Evolutionary conservation across 2,329 filamentous ascomycete species (phyloP).

Genomic region (Sarocladium kiliense): DNA sequence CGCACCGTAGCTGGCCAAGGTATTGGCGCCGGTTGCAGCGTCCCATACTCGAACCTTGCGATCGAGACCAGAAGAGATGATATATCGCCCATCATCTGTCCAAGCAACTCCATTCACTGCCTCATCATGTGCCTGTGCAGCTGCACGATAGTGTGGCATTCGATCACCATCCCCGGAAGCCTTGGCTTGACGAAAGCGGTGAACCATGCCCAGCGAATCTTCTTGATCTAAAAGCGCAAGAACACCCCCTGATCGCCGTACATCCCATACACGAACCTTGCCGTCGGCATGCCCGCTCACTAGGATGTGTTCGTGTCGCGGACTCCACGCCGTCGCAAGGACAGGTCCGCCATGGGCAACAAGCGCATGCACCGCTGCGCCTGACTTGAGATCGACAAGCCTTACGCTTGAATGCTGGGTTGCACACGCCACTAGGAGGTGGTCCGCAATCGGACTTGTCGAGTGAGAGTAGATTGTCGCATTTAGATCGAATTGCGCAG

Average conservation of each 20-base stretch:
- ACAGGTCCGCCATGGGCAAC: slow-evolving; percentile 64
- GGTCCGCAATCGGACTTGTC: slow-evolving; percentile 64
- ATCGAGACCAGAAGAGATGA: slow-evolving; percentile 81
- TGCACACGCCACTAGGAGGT: slow-evolving; percentile 80
- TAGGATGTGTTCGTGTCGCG: slow-evolving; percentile 70
- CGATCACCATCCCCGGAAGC: slow-evolving; percentile 29
- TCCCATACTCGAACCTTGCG: slow-evolving; percentile 85
- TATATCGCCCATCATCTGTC: slow-evolving; percentile 71
- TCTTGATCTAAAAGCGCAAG: slow-evolving; percentile 79
- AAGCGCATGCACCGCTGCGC: slow-evolving; percentile 64
- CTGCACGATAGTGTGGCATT: slow-evolving; percentile 27
- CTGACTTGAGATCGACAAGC: slow-evolving; percentile 80
- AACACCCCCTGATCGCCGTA: slow-evolving; percentile 70
- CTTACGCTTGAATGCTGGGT: slow-evolving; percentile 81
- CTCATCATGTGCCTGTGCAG: slow-evolving; percentile 67
- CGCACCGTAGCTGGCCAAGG: slow-evolving; percentile 81
- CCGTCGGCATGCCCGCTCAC: slow-evolving; percentile 84
- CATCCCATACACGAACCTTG: slow-evolving; percentile 79
- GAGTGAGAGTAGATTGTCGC: slow-evolving; percentile 72
- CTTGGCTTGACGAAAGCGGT: slow-evolving; percentile 26
- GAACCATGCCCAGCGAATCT: slow-evolving; percentile 65
- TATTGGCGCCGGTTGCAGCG: slow-evolving; percentile 74
- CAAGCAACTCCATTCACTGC: slow-evolving; percentile 81
- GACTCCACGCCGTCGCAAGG: slow-evolving; percentile 74
- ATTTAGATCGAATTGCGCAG: slow-evolving; percentile 63